Percentiles rank a stretch among this genome's conserved stretches.
Conservation (phyloP, 306 rosid species). For the Rubus parviflorus region DNA sequence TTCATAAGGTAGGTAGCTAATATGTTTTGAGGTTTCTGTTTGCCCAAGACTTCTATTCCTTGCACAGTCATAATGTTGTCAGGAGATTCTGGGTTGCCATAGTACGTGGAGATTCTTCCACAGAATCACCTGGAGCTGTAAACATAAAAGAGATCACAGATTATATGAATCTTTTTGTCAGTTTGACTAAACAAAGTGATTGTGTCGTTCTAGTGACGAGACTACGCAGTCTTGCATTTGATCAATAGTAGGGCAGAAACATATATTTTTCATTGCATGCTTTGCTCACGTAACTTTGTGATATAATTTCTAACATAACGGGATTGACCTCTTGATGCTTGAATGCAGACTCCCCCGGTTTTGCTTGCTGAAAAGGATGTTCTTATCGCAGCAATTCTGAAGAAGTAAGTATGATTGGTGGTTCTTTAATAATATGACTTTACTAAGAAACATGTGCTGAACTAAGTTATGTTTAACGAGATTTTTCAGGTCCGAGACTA, state of each 20-base stretch:
- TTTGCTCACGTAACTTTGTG: neutral
- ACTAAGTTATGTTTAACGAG: conserved; percentile 18
- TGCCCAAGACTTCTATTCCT: conserved; percentile 8
- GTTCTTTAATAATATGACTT: conserved; percentile 25
- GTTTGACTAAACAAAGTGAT: neutral
- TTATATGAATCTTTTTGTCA: neutral
- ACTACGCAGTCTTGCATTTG: neutral
- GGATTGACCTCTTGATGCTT: conserved; percentile 17
- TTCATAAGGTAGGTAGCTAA: conserved; percentile 61
- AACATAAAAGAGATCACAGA: conserved; percentile 5
- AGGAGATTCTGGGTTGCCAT: neutral
- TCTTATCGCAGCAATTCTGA: conserved; percentile 65
- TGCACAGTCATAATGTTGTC: neutral
- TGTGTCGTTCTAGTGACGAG: neutral
- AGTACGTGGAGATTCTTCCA: conserved; percentile 12
- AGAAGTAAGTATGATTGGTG: conserved; percentile 50
- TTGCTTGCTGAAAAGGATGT: conserved; percentile 65
- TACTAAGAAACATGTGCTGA: conserved; percentile 24
- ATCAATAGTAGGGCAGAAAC: neutral
- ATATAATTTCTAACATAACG: neutral
- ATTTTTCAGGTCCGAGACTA: conserved; percentile 77
- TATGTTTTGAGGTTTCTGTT: conserved; percentile 4
- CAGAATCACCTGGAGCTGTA: neutral
- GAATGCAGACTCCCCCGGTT: conserved; percentile 67
- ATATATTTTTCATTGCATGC: neutral